Conservation (phyloP, 306 rosid species). For the Quercus wislizeni region DNA sequence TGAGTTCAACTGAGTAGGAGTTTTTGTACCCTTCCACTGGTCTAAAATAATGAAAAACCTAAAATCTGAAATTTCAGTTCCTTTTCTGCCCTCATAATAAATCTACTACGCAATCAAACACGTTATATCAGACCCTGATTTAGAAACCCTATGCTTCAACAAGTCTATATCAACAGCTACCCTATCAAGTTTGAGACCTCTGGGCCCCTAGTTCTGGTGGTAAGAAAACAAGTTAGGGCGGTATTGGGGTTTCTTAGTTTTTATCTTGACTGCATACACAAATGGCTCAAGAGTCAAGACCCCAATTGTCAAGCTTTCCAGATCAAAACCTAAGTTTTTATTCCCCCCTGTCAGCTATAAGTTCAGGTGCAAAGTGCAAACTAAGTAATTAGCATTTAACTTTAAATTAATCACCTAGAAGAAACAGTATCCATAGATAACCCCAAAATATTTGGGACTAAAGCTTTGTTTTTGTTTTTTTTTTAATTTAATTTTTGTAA, state of each 20-base stretch:
- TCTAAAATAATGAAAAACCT: background rate
- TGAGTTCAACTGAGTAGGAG: background rate
- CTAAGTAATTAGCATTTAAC: background rate
- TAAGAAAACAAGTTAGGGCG: too few relatives aligned
- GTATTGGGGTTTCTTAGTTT: too few relatives aligned
- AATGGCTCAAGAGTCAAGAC: too few relatives aligned
- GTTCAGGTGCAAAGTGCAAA: background rate
- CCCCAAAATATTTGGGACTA: too few relatives aligned
- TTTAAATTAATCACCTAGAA: too few relatives aligned
- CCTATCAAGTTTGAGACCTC: background rate
- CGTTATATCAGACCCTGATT: background rate
- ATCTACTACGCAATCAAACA: background rate
- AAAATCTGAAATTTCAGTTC: background rate
- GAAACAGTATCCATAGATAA: too few relatives aligned
- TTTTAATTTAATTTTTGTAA: too few relatives aligned
- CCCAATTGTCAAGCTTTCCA: background rate
- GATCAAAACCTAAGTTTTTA: background rate
- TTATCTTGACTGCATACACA: too few relatives aligned
- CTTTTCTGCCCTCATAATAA: background rate
- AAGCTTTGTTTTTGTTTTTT: too few relatives aligned
- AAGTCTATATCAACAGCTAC: background rate
- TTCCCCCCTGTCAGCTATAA: background rate
- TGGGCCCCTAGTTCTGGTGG: too few relatives aligned
- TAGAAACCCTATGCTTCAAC: background rate
- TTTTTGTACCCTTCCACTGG: background rate